Percentiles rank a stretch among this genome's conserved stretches.
These are phyloP conservation scores for Nicotiana attenuata DNA, from an alignment of 257 asterid genomes.

Conservation along the genomic window DNA sequence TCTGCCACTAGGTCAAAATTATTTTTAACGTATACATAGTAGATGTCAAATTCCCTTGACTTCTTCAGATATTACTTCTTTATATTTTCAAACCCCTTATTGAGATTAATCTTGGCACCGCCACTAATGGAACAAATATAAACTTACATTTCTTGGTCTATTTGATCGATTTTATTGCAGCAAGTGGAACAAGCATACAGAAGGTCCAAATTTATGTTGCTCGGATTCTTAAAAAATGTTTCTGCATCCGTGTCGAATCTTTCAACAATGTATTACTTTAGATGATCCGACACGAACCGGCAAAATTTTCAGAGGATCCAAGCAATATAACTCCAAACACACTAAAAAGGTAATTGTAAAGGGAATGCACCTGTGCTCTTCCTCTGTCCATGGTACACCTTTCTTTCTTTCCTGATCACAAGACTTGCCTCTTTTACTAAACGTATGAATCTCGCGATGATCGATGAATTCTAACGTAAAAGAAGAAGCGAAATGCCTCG, in stretches of 20 bases:
- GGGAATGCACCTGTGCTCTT: constrained; percentile 49
- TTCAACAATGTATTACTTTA: background rate
- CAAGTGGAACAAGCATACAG: too few species aligned
- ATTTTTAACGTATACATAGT: too few species aligned
- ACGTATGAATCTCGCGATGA: constrained; percentile 28
- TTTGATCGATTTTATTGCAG: background rate
- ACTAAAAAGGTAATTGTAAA: background rate
- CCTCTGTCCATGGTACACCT: constrained; percentile 89
- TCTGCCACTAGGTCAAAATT: too few species aligned
- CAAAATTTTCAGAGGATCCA: background rate
- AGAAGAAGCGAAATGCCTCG: constrained; percentile 45
- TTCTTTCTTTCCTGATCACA: constrained; percentile 63
- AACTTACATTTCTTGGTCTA: too few species aligned
- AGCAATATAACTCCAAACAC: background rate
- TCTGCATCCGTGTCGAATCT: background rate
- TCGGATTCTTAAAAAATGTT: background rate
- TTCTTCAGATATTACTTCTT: too few species aligned
- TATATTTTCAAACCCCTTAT: too few species aligned
- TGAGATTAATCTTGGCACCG: too few species aligned
- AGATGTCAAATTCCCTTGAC: too few species aligned
- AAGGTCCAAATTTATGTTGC: background rate
- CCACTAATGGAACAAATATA: too few species aligned
- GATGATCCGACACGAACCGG: rapidly evolving
- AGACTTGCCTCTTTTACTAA: constrained; percentile 46
- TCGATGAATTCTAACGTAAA: constrained; percentile 42